phyloP scores from a whole-genome alignment of 1,284 basidiomycete genomes.

The Puccinia coronata region DNA sequence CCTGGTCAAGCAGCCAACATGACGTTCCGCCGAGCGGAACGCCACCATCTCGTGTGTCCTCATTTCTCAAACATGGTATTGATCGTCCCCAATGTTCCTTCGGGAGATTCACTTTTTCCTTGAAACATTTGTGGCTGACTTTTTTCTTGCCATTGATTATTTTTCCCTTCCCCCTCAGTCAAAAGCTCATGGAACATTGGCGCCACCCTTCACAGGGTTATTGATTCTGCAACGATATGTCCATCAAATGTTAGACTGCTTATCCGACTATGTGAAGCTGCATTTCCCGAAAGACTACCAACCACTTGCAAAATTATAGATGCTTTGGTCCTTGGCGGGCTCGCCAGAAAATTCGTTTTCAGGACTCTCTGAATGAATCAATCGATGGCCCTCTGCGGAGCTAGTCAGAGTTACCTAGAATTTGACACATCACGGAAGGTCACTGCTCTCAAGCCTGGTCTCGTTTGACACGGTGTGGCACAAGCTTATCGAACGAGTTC shows the following conservation, averaged over 20 bases:
- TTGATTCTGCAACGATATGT: constrained; percentile 39
- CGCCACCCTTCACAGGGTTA: too few species aligned
- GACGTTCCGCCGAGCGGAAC: not conserved
- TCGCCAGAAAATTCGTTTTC: not conserved
- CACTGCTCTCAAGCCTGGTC: too few species aligned
- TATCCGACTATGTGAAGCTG: too few species aligned
- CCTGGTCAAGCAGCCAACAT: not conserved
- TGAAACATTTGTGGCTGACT: too few species aligned
- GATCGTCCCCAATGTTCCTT: too few species aligned
- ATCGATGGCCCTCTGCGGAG: constrained; percentile 14
- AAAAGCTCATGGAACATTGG: too few species aligned
- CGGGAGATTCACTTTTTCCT: too few species aligned
- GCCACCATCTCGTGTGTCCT: constrained; percentile 1
- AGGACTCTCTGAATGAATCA: not conserved
- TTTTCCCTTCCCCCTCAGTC: too few species aligned
- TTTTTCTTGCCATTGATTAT: too few species aligned
- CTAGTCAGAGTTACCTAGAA: not conserved
- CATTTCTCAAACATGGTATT: not conserved
- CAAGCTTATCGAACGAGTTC: constrained; percentile 10
- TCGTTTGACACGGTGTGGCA: constrained; percentile 25
- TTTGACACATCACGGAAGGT: constrained; percentile 1
- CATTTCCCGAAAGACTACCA: constrained; percentile 10
- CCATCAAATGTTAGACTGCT: constrained; percentile 36
- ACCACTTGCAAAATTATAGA: not conserved
- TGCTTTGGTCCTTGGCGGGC: not conserved